Evolutionary conservation across 371 early-diverging fungal genomes (phyloP).

Genomic region (Polyrhizophydium stewartii): DNA sequence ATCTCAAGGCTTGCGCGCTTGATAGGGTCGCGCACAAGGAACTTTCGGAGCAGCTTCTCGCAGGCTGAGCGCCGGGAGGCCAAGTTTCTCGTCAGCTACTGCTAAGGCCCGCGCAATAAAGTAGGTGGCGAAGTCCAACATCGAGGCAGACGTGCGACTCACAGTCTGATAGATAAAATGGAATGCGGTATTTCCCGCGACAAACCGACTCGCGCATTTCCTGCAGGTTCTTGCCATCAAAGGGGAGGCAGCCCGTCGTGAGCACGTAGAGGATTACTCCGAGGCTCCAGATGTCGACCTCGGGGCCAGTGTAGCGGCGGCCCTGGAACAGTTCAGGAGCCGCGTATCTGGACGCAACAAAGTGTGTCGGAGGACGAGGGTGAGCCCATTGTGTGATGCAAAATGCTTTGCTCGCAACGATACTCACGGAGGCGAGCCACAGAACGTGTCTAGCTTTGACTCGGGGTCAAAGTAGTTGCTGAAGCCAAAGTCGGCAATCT

Average conservation of each 20-base stretch:
- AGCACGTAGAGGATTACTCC: constrained; percentile 88
- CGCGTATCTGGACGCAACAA: constrained; percentile 55
- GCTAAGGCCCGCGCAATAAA: too few relatives aligned
- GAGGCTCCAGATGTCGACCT: constrained; percentile 70
- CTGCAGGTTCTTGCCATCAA: constrained; percentile 67
- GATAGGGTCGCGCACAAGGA: constrained; percentile 50
- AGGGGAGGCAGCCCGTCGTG: constrained; percentile 85
- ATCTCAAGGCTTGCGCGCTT: constrained; percentile 50
- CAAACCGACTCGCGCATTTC: constrained; percentile 62
- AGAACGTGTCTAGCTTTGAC: constrained; percentile 62
- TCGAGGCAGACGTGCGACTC: constrained; percentile 11
- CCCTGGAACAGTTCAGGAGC: constrained; percentile 75
- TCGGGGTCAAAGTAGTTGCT: constrained; percentile 63
- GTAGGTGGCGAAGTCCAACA: too few relatives aligned
- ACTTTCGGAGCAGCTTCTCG: constrained; percentile 56
- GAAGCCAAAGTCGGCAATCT: constrained; percentile 74
- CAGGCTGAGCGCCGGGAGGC: constrained; percentile 45
- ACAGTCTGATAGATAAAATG: constrained; percentile 56
- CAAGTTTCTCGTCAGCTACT: too few relatives aligned
- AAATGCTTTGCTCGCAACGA: too few relatives aligned
- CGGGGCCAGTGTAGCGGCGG: constrained; percentile 61
- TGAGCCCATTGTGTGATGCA: too few relatives aligned
- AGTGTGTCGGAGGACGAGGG: too few relatives aligned
- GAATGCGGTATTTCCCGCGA: constrained; percentile 57
- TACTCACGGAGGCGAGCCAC: constrained; percentile 59